Evolutionary conservation across 176 grass and related monocot genomes (phyloP), one percentile per base, ranked within the genome.

Genomic region (Leersia perrieri): DNA sequence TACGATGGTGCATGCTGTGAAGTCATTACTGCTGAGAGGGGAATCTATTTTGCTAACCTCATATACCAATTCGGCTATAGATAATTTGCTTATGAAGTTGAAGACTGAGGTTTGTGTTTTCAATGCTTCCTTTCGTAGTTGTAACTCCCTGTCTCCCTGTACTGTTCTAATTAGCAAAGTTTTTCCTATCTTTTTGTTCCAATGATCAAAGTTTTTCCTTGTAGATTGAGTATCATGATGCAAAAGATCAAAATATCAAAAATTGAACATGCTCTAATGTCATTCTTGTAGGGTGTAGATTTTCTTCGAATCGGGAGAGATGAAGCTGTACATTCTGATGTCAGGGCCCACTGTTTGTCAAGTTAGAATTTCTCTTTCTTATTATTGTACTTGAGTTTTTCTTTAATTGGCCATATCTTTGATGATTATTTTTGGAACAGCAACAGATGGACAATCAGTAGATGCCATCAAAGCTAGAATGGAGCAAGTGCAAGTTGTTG

Each of bases 31-130:
- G 78, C 93, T 86, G 70, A 91, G 92, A 91, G 92, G 92, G 78
- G 88, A 91, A 89, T 94, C 95, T 26, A 74, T 98, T 88, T 93
- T 98, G 81, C 88, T 98, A 61, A 98, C 95, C 51, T 98, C 92
- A 51, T 98, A 95, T 81, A 98, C 95, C 80, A 98, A 98, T 92
- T 95, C 90, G n/a, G 95, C 95, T 66, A 85, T 98, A 79, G 95
- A 98, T 88, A 98, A 92, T 82, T 81, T 98, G 74, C 95, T 98
- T 74, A 92, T 95, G 63, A 98, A 98, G 78, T 91, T 98, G 76
- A 98, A 98, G 75, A 39, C 81, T 8, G 85, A 91, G 92, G 95
- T 98, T 81, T 76, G 76, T 79, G 32, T 60, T 66, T 11, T 5
- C 7, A 60, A 66, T 23, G 11, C 38, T 79, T 64, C 25, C 28